Conservation (phyloP, 1,139 yeast genomes). For the Kazachstania sp. region DNA sequence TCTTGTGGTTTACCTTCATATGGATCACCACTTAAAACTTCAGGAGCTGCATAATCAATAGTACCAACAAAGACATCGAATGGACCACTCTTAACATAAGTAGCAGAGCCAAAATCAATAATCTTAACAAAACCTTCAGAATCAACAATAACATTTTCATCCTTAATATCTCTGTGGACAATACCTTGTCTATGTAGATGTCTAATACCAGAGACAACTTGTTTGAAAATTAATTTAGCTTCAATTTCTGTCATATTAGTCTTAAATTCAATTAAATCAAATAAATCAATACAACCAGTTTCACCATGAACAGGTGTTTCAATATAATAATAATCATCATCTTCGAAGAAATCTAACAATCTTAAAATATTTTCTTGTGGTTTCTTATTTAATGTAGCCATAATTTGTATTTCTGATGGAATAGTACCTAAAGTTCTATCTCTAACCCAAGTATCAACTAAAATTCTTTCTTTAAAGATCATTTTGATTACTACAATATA, state of each 20-base stretch:
- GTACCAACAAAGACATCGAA: constrained; percentile 97
- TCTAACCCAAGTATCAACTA: constrained; percentile 96
- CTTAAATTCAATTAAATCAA: constrained; percentile 81
- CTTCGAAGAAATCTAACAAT: constrained; percentile 86
- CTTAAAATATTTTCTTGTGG: constrained; percentile 85
- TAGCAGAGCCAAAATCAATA: constrained; percentile 94
- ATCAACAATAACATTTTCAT: constrained; percentile 87
- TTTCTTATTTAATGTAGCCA: constrained; percentile 64
- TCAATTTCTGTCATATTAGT: constrained; percentile 71
- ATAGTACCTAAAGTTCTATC: constrained; percentile 86
- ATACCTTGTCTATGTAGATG: constrained; percentile 83
- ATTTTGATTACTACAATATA: constrained; percentile 76
- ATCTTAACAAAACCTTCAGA: constrained; percentile 67
- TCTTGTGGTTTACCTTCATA: constrained; percentile 94
- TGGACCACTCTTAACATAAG: constrained; percentile 83
- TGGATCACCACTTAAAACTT: constrained; percentile 79
- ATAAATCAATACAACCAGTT: constrained; percentile 79
- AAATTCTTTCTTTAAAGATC: constrained; percentile 81
- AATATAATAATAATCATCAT: constrained; percentile 74
- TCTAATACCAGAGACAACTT: constrained; percentile 66
- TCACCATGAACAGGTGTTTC: constrained; percentile 95
- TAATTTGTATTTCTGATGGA: constrained; percentile 88
- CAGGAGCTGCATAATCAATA: constrained; percentile 95
- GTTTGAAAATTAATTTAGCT: constrained; percentile 68
- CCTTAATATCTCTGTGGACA: constrained; percentile 91